Evolutionary conservation across 1,139 yeast species (phyloP).

Genomic region (Geotrichum australiense): DNA sequence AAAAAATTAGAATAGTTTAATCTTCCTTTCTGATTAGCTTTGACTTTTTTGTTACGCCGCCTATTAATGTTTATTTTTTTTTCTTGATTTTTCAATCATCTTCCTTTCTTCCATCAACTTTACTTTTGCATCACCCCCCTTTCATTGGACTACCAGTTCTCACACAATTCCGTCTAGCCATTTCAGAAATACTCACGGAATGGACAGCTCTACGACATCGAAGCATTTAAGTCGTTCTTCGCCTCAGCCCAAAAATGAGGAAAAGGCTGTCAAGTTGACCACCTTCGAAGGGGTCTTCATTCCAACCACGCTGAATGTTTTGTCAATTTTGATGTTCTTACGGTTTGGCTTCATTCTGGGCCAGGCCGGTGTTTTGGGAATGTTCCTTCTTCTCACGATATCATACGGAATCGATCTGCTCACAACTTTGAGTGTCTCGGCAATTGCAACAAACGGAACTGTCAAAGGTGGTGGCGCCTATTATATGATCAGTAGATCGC

Average conservation of each 20-base stretch:
- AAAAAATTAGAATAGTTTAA: too few relatives aligned
- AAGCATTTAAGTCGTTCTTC: neutral
- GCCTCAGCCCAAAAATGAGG: conserved; percentile 5
- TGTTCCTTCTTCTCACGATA: conserved; percentile 41
- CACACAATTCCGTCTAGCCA: neutral
- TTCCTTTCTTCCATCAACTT: too few relatives aligned
- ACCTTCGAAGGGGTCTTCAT: conserved; percentile 51
- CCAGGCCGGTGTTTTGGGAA: conserved; percentile 66
- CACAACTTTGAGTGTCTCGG: conserved; percentile 67
- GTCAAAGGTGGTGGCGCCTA: conserved; percentile 84
- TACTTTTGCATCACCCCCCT: too few relatives aligned
- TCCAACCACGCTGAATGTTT: conserved; percentile 69
- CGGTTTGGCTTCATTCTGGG: conserved; percentile 76
- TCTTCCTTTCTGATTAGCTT: too few relatives aligned
- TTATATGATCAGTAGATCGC: conserved; percentile 69
- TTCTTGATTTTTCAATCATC: too few relatives aligned
- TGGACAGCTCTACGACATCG: too few relatives aligned
- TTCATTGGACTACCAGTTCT: too few relatives aligned
- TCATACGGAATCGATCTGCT: conserved; percentile 59
- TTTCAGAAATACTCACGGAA: conserved; percentile 2
- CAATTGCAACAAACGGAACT: conserved; percentile 77
- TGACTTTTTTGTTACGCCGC: too few relatives aligned
- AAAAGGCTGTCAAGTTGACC: conserved; percentile 27
- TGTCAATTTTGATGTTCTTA: conserved; percentile 71
- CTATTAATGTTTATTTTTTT: too few relatives aligned